Evolutionary conservation across 495 filamentous ascomycete genomes (phyloP).

Genomic region (Aspergillus saccharolyticus): DNA sequence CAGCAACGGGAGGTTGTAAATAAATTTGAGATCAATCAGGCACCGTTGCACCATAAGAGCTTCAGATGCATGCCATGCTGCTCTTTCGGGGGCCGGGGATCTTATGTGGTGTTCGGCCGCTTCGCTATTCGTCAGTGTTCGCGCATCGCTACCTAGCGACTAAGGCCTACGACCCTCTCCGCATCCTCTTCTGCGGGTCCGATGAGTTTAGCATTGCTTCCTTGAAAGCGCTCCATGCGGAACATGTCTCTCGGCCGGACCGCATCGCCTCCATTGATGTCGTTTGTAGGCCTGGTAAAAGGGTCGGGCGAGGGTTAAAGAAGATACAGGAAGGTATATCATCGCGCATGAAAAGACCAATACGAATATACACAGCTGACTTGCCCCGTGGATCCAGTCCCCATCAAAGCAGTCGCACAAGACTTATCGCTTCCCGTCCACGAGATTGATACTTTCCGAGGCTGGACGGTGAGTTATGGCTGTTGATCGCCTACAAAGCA

Average conservation of each 20-base stretch:
- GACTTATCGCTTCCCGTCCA: slow-evolving; percentile 63
- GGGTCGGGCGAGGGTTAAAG: slow-evolving; percentile 67
- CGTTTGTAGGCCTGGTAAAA: slow-evolving; percentile 73
- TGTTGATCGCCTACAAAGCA: neutral
- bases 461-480: slow-evolving; percentile 59
- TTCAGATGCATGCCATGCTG: slow-evolving; percentile 20
- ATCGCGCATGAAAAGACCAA: slow-evolving; percentile 2
- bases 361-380: slow-evolving; percentile 9
- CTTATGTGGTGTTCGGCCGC: slow-evolving; percentile 22
- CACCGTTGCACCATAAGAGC: neutral
- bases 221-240: slow-evolving; percentile 61
- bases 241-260: slow-evolving; percentile 47
- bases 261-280: slow-evolving; percentile 82
- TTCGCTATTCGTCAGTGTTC: slow-evolving; percentile 8
- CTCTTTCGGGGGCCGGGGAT: slow-evolving; percentile 16
- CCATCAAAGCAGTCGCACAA: slow-evolving; percentile 62
- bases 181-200: slow-evolving; percentile 94
- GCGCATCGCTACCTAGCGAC: slow-evolving; percentile 26
- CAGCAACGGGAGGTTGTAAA: neutral
- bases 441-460: slow-evolving; percentile 70
- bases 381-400: slow-evolving; percentile 49
- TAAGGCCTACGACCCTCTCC: slow-evolving; percentile 56
- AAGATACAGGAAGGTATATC: slow-evolving; percentile 58
- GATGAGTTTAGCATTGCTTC: slow-evolving; percentile 86
- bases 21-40: neutral